phyloP scores from a whole-genome alignment of 1,139 yeast genomes.

The Debaryomyces sp. region DNA sequence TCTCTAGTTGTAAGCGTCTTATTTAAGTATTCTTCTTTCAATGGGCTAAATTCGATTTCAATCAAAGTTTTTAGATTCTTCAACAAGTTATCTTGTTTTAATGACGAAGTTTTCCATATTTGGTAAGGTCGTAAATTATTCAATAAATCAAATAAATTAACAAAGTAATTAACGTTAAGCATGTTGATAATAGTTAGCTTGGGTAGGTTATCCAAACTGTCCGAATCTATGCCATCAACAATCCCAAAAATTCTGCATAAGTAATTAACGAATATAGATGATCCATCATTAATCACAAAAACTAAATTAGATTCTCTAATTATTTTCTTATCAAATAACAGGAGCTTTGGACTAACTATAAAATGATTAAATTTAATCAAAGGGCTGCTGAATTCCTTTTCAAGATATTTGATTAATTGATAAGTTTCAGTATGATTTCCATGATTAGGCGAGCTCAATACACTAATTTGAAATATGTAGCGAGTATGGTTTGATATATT shows the following conservation, averaged over 20 bases:
- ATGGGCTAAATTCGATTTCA: constrained; percentile 23
- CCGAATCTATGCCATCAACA: background rate
- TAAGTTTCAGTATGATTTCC: constrained; percentile 22
- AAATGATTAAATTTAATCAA: constrained; percentile 23
- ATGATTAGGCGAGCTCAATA: constrained; percentile 22
- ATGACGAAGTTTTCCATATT: constrained; percentile 44
- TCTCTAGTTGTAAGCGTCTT: constrained; percentile 1
- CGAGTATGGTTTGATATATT: constrained; percentile 7
- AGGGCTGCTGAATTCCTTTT: constrained; percentile 14
- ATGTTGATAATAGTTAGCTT: constrained; percentile 42
- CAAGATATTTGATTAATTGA: constrained; percentile 22
- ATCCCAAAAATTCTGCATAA: constrained; percentile 17
- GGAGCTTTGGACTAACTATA: constrained; percentile 12
- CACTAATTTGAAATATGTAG: constrained; percentile 18
- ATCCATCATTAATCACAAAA: constrained; percentile 47
- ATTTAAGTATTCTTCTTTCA: constrained; percentile 2
- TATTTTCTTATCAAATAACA: constrained; percentile 11
- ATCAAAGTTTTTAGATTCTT: constrained; percentile 29
- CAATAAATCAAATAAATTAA: constrained; percentile 42
- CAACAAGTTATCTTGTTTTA: constrained; percentile 28
- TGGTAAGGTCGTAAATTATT: constrained; percentile 38
- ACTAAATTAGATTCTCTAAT: constrained; percentile 30
- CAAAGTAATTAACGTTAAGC: constrained; percentile 44
- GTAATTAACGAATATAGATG: constrained; percentile 30
- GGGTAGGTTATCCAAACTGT: constrained; percentile 17